Conservation (phyloP, 305 asterid genomes). For the Solanum hybrid region DNA sequence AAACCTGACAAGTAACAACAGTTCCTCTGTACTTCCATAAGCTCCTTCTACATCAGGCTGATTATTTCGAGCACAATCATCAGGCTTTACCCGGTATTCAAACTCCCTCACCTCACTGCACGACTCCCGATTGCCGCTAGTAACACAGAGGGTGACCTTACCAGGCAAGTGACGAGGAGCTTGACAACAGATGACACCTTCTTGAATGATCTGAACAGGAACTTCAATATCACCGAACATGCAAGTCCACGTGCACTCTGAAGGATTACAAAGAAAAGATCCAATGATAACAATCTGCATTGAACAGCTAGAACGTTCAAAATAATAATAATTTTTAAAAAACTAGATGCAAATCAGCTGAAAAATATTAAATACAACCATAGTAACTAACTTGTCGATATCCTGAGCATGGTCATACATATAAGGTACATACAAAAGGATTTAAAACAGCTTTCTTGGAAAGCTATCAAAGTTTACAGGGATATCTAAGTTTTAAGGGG, state of each 20-base stretch:
- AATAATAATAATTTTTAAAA: constrained; percentile 1
- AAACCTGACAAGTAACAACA: constrained; percentile 65
- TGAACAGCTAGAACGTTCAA: constrained; percentile 2
- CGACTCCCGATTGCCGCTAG: constrained; percentile 76
- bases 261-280: constrained; percentile 71
- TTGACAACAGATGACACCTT: constrained; percentile 75
- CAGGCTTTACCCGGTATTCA: constrained; percentile 57
- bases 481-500: neutral
- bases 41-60: constrained; percentile 34
- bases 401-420: neutral
- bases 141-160: constrained; percentile 64
- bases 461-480: neutral
- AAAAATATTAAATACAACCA: neutral
- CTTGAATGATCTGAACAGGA: constrained; percentile 77
- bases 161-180: constrained; percentile 79
- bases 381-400: neutral
- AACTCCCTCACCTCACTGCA: constrained; percentile 88
- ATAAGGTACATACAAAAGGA: neutral
- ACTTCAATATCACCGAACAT: constrained; percentile 95
- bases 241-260: constrained; percentile 71
- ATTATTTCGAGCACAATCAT: constrained; percentile 23
- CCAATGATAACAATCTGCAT: constrained; percentile 83
- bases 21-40: constrained; percentile 56
- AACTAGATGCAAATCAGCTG: neutral
- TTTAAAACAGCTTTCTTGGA: neutral